These are phyloP conservation scores for Colletotrichum tropicale DNA, from an alignment of 2,329 filamentous ascomycete genomes.

Conservation along the genomic window DNA sequence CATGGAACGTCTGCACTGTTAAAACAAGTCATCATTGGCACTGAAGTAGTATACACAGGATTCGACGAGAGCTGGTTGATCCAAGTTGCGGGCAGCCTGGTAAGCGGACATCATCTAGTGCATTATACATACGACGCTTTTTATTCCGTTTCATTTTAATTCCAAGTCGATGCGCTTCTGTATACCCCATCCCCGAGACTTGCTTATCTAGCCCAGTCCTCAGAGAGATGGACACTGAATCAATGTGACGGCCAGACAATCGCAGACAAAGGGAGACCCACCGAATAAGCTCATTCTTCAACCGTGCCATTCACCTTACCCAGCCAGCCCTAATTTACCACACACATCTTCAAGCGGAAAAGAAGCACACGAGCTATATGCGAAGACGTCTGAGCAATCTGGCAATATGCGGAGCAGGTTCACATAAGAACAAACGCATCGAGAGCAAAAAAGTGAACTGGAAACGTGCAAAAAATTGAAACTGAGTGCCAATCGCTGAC, in stretches of 20 bases:
- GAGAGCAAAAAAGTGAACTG: background rate
- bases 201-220: background rate
- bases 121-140: background rate
- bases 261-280: background rate
- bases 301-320: background rate
- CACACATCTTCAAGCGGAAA: background rate
- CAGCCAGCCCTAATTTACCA: background rate
- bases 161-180: too few species aligned
- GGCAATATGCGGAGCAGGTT: background rate
- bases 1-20: accelerated
- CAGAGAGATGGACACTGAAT: background rate
- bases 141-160: accelerated
- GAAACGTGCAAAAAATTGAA: background rate
- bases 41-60: background rate
- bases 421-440: background rate
- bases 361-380: background rate
- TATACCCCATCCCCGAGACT: too few species aligned
- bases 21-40: background rate
- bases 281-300: background rate
- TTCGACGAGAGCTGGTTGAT: background rate
- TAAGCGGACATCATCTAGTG: background rate
- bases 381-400: background rate
- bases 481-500: background rate
- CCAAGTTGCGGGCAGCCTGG: background rate
- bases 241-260: background rate